Percentiles rank a stretch among this genome's conserved stretches.
phyloP scores from a whole-genome alignment of 768 basidiomycete species.

The Lactarius akahatsu region DNA sequence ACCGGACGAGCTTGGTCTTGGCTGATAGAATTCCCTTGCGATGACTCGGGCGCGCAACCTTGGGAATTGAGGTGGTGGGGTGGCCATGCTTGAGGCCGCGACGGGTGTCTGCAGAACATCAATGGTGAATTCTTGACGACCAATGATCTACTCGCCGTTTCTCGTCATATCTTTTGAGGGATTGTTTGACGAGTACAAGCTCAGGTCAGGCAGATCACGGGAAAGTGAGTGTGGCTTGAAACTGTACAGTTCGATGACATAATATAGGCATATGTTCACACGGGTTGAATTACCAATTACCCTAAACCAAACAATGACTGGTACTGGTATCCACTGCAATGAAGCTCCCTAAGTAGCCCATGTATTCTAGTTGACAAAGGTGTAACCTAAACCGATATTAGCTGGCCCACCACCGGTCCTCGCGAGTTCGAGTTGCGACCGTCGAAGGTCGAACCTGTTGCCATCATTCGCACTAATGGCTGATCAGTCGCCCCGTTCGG shows the following conservation, averaged over 20 bases:
- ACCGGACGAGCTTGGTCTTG: conserved; percentile 92
- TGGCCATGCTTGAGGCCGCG: conserved; percentile 85
- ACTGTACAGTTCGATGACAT: conserved; percentile 52
- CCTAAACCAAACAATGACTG: conserved; percentile 4
- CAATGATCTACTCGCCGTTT: conserved; percentile 54
- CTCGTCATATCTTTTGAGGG: conserved; percentile 74
- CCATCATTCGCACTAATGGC: conserved; percentile 21
- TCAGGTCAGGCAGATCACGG: conserved; percentile 14
- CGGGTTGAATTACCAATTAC: conserved; percentile 11
- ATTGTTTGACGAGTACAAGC: conserved; percentile 27
- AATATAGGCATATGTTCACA: conserved; percentile 25
- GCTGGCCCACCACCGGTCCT: conserved; percentile 22
- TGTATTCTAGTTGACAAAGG: conserved; percentile 20
- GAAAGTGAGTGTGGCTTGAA: conserved; percentile 45
- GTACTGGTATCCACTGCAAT: conserved; percentile 24
- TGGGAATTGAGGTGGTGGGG: conserved; percentile 81
- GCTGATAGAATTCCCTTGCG: conserved; percentile 90
- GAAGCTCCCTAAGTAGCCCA: conserved; percentile 13
- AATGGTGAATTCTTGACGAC: conserved; percentile 4
- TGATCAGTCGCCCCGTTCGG: conserved; percentile 16
- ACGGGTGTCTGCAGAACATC: conserved; percentile 62
- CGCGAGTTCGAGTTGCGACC: conserved; percentile 11
- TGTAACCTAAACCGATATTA: conserved; percentile 23
- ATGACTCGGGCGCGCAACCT: conserved; percentile 74
- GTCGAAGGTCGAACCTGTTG: conserved; percentile 16